A percentile compares a stretch with the other conserved stretches of the same genome.
Conservation (phyloP, 768 basidiomycete species). For the Hortiboletus flavorubellus region DNA sequence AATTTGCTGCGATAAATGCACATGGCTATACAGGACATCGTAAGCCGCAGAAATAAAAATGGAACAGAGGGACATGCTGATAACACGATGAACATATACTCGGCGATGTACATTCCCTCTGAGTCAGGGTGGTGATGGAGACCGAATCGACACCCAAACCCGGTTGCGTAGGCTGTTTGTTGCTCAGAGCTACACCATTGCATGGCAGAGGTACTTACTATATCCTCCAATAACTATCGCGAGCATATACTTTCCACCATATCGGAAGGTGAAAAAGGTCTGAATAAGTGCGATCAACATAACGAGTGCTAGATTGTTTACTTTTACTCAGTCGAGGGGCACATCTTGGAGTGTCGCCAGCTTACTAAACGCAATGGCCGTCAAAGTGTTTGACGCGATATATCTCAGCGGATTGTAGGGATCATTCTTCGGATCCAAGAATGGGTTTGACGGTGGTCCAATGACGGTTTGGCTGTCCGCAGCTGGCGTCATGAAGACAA, state of each 20-base stretch:
- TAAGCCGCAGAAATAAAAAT: slow-evolving; percentile 10
- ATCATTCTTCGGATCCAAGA: slow-evolving; percentile 47
- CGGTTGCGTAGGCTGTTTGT: slow-evolving; percentile 50
- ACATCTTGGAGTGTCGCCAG: background rate
- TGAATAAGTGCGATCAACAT: slow-evolving; percentile 43
- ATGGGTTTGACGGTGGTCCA: slow-evolving; percentile 8
- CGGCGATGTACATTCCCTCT: slow-evolving; percentile 48
- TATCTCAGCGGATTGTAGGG: slow-evolving; percentile 52
- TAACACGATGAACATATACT: slow-evolving; percentile 60
- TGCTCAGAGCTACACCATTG: background rate
- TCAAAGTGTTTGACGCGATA: slow-evolving; percentile 52
- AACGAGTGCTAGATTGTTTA: slow-evolving; percentile 26
- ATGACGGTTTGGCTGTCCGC: background rate
- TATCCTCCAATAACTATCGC: slow-evolving; percentile 60
- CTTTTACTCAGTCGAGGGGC: background rate
- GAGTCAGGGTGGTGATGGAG: slow-evolving; percentile 53
- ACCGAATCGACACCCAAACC: slow-evolving; percentile 54
- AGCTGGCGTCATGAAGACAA: background rate
- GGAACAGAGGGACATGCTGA: slow-evolving; percentile 32
- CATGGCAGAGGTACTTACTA: slow-evolving; percentile 34
- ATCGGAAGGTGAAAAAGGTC: slow-evolving; percentile 39
- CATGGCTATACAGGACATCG: slow-evolving; percentile 46
- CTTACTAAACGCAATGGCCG: slow-evolving; percentile 48
- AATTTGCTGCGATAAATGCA: slow-evolving; percentile 69
- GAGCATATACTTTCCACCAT: slow-evolving; percentile 57